Base-by-base conservation (phyloP, 1,284 basidiomycete genomes). In the Apiotrichum montevideense region DNA sequence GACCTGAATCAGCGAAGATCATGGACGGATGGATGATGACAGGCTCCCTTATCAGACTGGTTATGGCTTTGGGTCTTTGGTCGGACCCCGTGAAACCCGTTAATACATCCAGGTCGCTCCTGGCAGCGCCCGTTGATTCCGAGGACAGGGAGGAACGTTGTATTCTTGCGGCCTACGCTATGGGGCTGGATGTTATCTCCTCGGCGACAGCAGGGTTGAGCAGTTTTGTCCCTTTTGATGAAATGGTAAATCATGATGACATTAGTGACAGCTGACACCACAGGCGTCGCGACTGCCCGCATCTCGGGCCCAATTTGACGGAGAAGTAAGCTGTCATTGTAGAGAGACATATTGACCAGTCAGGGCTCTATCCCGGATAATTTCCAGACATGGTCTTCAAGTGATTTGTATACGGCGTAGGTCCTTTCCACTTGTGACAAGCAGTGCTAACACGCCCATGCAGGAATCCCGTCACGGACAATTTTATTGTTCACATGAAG, bases 391-490 rank as follows among this genome's bases (percentile, higher is more conserved):
- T 61, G 62, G 48, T 55, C 64, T 43, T 66, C 64, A 6, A 42
- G 57, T 0, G 69, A 75, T 53, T 50, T 75, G 0, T 74, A 62
- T 45, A 64, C 56, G 21, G 50, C 62, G 69, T 69, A 39, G 43
- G 69, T 21, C 21, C 21, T 21, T 21, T 21, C 21, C 21, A 21
- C 21, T 21, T 21, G 21, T 21, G 21, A 21, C 21, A 21, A 21
- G 21, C 21, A 21, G 21, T 21, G 39, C n/a, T 47, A n/a, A 47
- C 14, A 46, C 4, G 6, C 47, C 37, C 7, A 4, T 15, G 3
- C 39, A 71, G 66, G 46, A 72, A 75, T 57, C 70, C 72, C 1
- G 63, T 72, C 10, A 58, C 57, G n/a, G 72, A 74, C 52, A 62
- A 64, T 37, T 67, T 67, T 40, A 57, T 70, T 35, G 60, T 73